Evolutionary conservation across 192 early-diverging fungal genomes (phyloP), one percentile per base, ranked within the genome.

Genomic region (Backusella tuberculispora): DNA sequence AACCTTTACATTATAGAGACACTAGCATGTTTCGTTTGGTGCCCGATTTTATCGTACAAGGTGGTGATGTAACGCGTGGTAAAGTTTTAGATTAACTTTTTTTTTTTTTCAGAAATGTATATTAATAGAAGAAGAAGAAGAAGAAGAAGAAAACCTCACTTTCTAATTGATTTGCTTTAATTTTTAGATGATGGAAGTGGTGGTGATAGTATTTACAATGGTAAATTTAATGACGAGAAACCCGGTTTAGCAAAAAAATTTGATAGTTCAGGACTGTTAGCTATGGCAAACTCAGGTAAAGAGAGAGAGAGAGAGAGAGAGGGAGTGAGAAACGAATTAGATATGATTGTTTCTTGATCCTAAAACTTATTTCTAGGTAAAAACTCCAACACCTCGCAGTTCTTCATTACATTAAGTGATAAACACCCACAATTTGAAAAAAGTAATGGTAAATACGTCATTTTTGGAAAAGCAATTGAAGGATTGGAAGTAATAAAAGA

Each of bases 341-440:
- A 50, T n/a, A 19, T 26, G 10, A 26, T 12, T 24, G 8, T 13
- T 13, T 41, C n/a, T 6, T 73, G 7, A 24, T 34, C 5, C 29
- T 5, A 9, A 44, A 56, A 3, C 5, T n/a, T 72, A 15, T 26
- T 41, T 6, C 37, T 43, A 72, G 74, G 74, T 12, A 77, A 77
- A 47, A 85, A 91, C 82, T 88, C 89, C 7, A 91, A 91, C 74
- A 89, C 89, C 0, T 88, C 87, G 1, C 90, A 91, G 75, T 86
- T 87, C 38, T 86, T 87, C 53, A 73, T 86, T 1, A 87, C 82
- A n/a, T 29, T 84, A 41, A 38, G 42, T 38, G 76, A 87, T 38
- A 63, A 72, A 17, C 38, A 73, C 21, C 50, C 73, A 38, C 71
- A 72, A 46, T 74, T 79, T 14, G 74, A 78, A 24, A 82, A 82